These are phyloP conservation scores for Medicago truncatula DNA, from an alignment of 306 rosid species.

Conservation along the genomic window MtrunA17r5.0-ANR NC_053044.1:38260001-38260500, in stretches of 20 bases:
- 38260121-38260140: constrained; percentile 35
- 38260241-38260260: constrained; percentile 75
- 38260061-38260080: constrained; percentile 42
- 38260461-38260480: constrained; percentile 94
- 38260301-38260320: constrained; percentile 93
- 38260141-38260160: constrained; percentile 64
- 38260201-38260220: constrained; percentile 88
- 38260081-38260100: constrained; percentile 16
- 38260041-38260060: constrained; percentile 99
- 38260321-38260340: constrained; percentile 65
- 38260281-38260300: constrained; percentile 95
- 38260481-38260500: constrained; percentile 66
- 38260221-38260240: constrained; percentile 88
- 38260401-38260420: constrained; percentile 68
- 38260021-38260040: constrained; percentile 91
- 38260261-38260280: constrained; percentile 86
- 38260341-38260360: constrained; percentile 74
- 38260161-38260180: constrained; percentile 93
- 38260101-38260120: constrained; percentile 20
- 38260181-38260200: constrained; percentile 78
- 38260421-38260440: constrained; percentile 99
- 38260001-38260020: constrained; percentile 84
- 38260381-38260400: constrained; percentile 76
- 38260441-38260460: constrained; percentile 96
- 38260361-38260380: constrained; percentile 96